phyloP scores from a whole-genome alignment of 2,329 filamentous ascomycete species.

The Exophiala sideris region DNA sequence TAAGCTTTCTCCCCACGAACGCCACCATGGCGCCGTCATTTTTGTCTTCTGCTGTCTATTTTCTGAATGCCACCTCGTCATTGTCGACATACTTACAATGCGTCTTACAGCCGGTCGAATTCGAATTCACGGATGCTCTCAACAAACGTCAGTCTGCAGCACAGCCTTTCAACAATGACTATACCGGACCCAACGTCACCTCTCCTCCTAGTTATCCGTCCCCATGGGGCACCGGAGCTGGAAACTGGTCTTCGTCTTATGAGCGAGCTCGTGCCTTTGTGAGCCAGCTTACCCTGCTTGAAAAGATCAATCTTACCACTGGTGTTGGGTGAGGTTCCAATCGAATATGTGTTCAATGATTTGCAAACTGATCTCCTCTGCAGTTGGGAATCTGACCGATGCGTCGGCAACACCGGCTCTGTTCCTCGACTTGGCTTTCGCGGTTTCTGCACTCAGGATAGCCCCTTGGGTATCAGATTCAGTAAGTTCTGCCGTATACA shows the following conservation, averaged over 20 bases:
- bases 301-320: constrained; percentile 94
- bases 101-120: constrained; percentile 22
- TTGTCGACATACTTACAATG: constrained; percentile 22
- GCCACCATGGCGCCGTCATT: constrained; percentile 10
- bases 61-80: constrained; percentile 18
- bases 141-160: constrained; percentile 18
- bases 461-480: constrained; percentile 74
- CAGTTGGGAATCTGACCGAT: constrained; percentile 66
- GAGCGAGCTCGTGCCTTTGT: constrained; percentile 74
- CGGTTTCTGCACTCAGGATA: constrained; percentile 81
- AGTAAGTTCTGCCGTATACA: constrained; percentile 37
- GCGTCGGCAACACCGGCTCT: constrained; percentile 67
- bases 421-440: constrained; percentile 60
- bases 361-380: constrained; percentile 16
- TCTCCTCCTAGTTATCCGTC: constrained; percentile 76
- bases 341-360: background rate
- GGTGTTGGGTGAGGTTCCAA: constrained; percentile 67
- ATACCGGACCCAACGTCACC: constrained; percentile 31
- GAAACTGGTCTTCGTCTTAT: constrained; percentile 74
- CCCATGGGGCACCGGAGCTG: constrained; percentile 76
- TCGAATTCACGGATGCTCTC: constrained; percentile 9
- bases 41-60: constrained; percentile 12
- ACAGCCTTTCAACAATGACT: constrained; percentile 24
- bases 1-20: background rate
- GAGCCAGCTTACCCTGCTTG: constrained; percentile 73